Percentiles rank a stretch among this genome's conserved stretches.
These are phyloP conservation scores for Phytophthora crassamura DNA, from an alignment of 352 stramenopile genomes.

Conservation along the genomic window DNA sequence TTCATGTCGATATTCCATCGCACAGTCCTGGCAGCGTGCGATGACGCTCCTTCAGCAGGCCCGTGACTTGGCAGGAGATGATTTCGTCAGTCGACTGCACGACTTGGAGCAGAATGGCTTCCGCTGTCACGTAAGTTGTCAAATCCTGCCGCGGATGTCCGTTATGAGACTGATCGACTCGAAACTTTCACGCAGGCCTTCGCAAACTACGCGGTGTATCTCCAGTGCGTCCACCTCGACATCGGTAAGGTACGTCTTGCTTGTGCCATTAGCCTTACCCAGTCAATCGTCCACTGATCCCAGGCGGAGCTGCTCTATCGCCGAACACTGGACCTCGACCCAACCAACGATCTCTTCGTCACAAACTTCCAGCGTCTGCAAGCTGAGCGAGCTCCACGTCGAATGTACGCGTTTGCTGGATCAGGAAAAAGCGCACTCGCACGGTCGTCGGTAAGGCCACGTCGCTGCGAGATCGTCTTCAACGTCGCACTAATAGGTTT, in stretches of 20 bases:
- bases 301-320: constrained; percentile 74
- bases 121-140: no score
- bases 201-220: constrained; percentile 68
- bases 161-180: neutral
- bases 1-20: constrained; percentile 65
- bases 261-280: no score
- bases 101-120: constrained; percentile 66
- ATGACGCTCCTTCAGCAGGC: constrained; percentile 46
- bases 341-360: constrained; percentile 53
- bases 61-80: neutral
- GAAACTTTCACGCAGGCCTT: constrained; percentile 43
- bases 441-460: no score
- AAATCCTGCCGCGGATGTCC: no score
- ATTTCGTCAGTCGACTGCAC: constrained; percentile 25
- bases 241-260: no score
- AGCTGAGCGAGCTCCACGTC: constrained; percentile 53
- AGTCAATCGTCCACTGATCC: no score
- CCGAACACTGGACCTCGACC: constrained; percentile 60
- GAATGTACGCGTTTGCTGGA: constrained; percentile 56
- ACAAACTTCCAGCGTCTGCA: constrained; percentile 71
- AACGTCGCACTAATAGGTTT: no score
- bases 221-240: constrained; percentile 63
- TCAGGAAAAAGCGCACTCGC: no score
- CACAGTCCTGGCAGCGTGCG: constrained; percentile 58
- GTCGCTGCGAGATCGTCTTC: no score